Conservation (phyloP, 345 rosid genomes). For the Corchorus olitorius region DNA sequence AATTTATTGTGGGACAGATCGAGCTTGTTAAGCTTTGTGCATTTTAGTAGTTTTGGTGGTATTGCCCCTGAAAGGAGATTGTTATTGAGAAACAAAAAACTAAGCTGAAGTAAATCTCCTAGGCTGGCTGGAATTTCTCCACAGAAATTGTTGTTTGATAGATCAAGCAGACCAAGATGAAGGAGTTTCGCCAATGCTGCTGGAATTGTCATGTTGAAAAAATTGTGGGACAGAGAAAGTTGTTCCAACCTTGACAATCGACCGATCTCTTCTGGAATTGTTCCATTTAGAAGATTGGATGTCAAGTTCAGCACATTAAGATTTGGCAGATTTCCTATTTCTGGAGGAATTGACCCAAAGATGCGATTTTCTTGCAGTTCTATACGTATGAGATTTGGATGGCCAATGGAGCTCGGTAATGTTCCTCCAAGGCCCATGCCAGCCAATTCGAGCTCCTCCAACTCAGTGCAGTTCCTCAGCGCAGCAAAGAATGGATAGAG, state of each 20-base stretch:
- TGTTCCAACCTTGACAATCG: slow-evolving; percentile 34
- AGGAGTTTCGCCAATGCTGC: slow-evolving; percentile 32
- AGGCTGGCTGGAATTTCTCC: slow-evolving; percentile 47
- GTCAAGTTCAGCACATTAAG: slow-evolving; percentile 44
- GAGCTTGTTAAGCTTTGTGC: slow-evolving; percentile 41
- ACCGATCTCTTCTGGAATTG: slow-evolving; percentile 35
- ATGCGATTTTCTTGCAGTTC: slow-evolving; percentile 47
- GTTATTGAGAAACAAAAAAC: slow-evolving; percentile 45
- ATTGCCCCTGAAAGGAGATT: slow-evolving; percentile 53
- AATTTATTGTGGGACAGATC: slow-evolving; percentile 52
- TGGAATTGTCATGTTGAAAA: slow-evolving; percentile 45
- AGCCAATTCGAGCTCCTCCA: slow-evolving; percentile 50
- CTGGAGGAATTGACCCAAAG: slow-evolving; percentile 44
- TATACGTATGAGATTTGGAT: slow-evolving; percentile 24
- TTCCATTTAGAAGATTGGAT: slow-evolving; percentile 43
- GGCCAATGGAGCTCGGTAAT: slow-evolving; percentile 41
- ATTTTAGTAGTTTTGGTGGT: slow-evolving; percentile 40
- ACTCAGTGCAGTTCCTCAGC: slow-evolving; percentile 41
- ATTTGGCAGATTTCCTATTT: slow-evolving; percentile 34
- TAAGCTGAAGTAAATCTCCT: slow-evolving; percentile 34
- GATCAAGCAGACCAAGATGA: slow-evolving; percentile 47
- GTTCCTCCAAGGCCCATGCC: slow-evolving; percentile 58
- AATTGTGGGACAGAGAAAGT: slow-evolving; percentile 47
- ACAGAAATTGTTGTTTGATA: slow-evolving; percentile 44
- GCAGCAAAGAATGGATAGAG: slow-evolving; percentile 48